Percentiles rank a stretch among this genome's conserved stretches.
Evolutionary conservation across 305 asterid species (phyloP).

Genomic region (Ilex paraguariensis): DNA sequence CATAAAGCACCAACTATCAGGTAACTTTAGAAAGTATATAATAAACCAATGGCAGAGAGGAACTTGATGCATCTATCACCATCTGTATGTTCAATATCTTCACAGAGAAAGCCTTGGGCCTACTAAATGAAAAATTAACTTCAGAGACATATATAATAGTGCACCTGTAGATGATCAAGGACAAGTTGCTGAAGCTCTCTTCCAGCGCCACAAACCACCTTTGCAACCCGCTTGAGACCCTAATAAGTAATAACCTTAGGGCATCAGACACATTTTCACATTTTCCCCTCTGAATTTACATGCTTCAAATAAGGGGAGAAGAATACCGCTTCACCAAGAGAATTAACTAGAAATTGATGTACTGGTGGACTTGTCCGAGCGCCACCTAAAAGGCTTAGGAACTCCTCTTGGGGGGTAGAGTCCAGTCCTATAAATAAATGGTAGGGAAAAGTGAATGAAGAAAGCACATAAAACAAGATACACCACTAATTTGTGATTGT

Average conservation of each 20-base stretch:
- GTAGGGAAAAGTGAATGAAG: constrained; percentile 20
- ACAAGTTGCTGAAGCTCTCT: constrained; percentile 81
- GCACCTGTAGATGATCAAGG: constrained; percentile 86
- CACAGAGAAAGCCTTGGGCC: no score
- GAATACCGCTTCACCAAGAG: constrained; percentile 96
- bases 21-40: no score
- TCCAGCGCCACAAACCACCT: constrained; percentile 77
- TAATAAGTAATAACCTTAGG: constrained; percentile 24
- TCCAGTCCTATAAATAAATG: constrained; percentile 59
- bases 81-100: no score
- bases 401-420: constrained; percentile 89
- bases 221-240: constrained; percentile 88
- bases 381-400: constrained; percentile 87
- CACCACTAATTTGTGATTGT: constrained; percentile 10
- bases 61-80: no score
- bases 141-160: constrained; percentile 1
- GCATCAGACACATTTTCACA: constrained; percentile 19
- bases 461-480: constrained; percentile 5
- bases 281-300: constrained; percentile 9
- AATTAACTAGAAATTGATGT: constrained; percentile 89
- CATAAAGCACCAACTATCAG: no score
- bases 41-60: no score
- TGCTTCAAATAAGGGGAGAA: constrained; percentile 9
- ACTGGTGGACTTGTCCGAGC: constrained; percentile 94
- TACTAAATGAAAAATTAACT: neutral